Percentiles rank a stretch among this genome's conserved stretches.
Evolutionary conservation across 768 basidiomycete species (phyloP).

Genomic region (Rhizopogon sp.): DNA sequence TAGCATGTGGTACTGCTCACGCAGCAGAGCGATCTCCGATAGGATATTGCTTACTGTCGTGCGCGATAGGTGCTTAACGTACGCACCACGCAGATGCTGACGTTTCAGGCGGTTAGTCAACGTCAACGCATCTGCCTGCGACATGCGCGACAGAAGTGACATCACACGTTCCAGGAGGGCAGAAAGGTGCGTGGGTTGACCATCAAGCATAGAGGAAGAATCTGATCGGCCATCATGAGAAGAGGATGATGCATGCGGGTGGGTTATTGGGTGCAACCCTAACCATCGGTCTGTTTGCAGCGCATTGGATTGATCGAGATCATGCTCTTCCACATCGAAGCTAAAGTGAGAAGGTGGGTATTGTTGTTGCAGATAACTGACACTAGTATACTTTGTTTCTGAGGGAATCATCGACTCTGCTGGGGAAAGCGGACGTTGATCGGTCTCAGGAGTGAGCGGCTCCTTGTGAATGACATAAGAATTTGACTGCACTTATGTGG

Average conservation of each 20-base stretch:
- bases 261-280: slow-evolving; percentile 27
- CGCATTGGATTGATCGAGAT: slow-evolving; percentile 46
- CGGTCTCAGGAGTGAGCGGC: slow-evolving; percentile 43
- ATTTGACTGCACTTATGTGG: too few species aligned
- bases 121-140: slow-evolving; percentile 79
- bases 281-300: slow-evolving; percentile 60
- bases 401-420: slow-evolving; percentile 28
- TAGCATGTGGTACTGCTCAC: slow-evolving; percentile 65
- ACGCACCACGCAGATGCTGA: slow-evolving; percentile 81
- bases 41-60: slow-evolving; percentile 74
- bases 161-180: slow-evolving; percentile 58
- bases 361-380: slow-evolving; percentile 16
- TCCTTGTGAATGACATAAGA: slow-evolving; percentile 22
- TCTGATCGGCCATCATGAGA: slow-evolving; percentile 65
- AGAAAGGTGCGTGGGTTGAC: slow-evolving; percentile 43
- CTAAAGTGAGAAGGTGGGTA: slow-evolving; percentile 22
- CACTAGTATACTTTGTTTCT: slow-evolving; percentile 21
- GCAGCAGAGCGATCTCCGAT: slow-evolving; percentile 63
- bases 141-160: slow-evolving; percentile 57
- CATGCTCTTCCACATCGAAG: slow-evolving; percentile 43
- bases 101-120: slow-evolving; percentile 87
- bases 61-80: slow-evolving; percentile 82
- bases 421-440: slow-evolving; percentile 37
- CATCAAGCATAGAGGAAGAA: slow-evolving; percentile 64
- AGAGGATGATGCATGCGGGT: slow-evolving; percentile 36